Percentiles rank a stretch among this genome's conserved stretches.
These are phyloP conservation scores for Hyaloscypha hepaticicola DNA, from an alignment of 495 filamentous ascomycete species.

Conservation along the genomic window DNA sequence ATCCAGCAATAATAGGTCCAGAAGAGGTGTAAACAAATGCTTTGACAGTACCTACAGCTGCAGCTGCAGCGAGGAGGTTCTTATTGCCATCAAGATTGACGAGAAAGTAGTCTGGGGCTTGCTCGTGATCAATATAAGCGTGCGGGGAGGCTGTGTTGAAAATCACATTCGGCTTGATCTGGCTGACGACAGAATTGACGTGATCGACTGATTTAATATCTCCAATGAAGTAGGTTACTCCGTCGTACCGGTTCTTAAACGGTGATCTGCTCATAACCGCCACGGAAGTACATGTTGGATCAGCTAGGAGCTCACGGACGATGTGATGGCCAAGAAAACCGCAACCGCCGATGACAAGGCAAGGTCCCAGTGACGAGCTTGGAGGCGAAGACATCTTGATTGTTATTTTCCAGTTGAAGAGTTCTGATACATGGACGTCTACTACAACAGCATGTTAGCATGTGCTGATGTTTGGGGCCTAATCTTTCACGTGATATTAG, in stretches of 20 bases:
- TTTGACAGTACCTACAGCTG: slow-evolving; percentile 16
- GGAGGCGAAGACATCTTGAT: too few relatives aligned
- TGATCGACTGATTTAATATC: slow-evolving; percentile 76
- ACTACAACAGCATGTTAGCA: too few relatives aligned
- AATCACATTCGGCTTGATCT: slow-evolving; percentile 74
- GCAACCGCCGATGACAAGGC: slow-evolving; percentile 37
- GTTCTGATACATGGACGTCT: too few relatives aligned
- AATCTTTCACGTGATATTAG: too few relatives aligned
- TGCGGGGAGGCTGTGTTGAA: slow-evolving; percentile 85
- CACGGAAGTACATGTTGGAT: slow-evolving; percentile 53
- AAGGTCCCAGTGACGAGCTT: too few relatives aligned
- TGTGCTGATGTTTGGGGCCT: too few relatives aligned
- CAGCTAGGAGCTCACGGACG: slow-evolving; percentile 56
- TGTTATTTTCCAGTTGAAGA: too few relatives aligned
- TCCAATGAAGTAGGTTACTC: slow-evolving; percentile 70
- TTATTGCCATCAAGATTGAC: slow-evolving; percentile 89
- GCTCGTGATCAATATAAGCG: slow-evolving; percentile 19
- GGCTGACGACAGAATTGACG: slow-evolving; percentile 62
- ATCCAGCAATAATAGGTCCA: slow-evolving; percentile 19
- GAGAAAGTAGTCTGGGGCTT: too few relatives aligned
- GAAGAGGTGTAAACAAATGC: slow-evolving; percentile 24
- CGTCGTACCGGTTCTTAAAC: slow-evolving; percentile 64
- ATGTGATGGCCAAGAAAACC: slow-evolving; percentile 69
- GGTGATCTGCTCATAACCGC: slow-evolving; percentile 82
- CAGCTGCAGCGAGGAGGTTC: slow-evolving; percentile 55